A percentile compares a stretch with the other conserved stretches of the same genome.
Conservation (phyloP, 1,139 yeast species). For the Candida neerlandica region DNA sequence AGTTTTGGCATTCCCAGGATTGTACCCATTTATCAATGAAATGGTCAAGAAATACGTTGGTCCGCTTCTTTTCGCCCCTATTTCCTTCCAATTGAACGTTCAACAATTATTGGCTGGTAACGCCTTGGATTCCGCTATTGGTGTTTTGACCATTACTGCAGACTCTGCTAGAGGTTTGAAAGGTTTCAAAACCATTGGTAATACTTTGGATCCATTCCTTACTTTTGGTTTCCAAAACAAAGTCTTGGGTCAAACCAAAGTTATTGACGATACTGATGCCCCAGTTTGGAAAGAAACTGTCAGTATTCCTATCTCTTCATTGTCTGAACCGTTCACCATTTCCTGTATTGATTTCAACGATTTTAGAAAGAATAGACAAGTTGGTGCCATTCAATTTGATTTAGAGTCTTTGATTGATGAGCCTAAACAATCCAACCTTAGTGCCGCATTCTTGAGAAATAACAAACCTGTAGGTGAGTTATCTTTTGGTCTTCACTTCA, state of each 20-base stretch:
- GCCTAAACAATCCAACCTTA: conserved; percentile 53
- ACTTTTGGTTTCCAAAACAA: conserved; percentile 63
- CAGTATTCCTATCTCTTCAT: conserved; percentile 68
- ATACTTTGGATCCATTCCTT: conserved; percentile 88
- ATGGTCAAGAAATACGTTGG: conserved; percentile 86
- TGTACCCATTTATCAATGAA: conserved; percentile 76
- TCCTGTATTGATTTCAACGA: conserved; percentile 75
- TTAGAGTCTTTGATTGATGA: conserved; percentile 65
- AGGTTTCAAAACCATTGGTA: conserved; percentile 69
- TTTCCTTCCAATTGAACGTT: conserved; percentile 87
- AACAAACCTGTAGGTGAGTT: conserved; percentile 81
- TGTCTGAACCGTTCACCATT: conserved; percentile 78
- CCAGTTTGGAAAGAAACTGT: conserved; percentile 88
- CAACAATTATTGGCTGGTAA: conserved; percentile 90
- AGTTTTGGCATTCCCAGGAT: conserved; percentile 81
- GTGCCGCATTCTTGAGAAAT: conserved; percentile 68
- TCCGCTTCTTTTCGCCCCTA: conserved; percentile 83
- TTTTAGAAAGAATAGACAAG: conserved; percentile 72
- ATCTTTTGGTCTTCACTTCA: conserved; percentile 68
- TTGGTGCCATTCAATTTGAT: conserved; percentile 80
- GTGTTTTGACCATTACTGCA: conserved; percentile 73
- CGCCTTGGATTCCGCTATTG: conserved; percentile 77
- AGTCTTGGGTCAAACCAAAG: conserved; percentile 66
- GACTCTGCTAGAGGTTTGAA: conserved; percentile 68
- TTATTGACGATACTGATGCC: conserved; percentile 60